Evolutionary conservation across 208 protist species (phyloP), one percentile per base, ranked within the genome.

Genomic region (Sergeia podlipaevii): DNA sequence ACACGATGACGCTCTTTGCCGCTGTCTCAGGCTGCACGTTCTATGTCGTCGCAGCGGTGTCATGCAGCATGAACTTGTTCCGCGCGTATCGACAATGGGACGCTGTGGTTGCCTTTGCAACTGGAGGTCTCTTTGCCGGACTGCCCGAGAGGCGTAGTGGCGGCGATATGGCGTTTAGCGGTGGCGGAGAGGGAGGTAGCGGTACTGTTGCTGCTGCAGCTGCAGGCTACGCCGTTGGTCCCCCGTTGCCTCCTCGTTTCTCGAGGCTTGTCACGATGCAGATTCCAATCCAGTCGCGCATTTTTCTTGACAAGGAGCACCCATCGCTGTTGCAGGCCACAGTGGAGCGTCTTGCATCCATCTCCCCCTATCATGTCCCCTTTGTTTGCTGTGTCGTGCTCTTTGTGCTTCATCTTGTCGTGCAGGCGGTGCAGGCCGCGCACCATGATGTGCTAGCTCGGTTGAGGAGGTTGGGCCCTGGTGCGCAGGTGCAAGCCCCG

Each of bases 1-100:
- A 94, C 56, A 60, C 43, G 3, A 75, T 90, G 24, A 83, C 81
- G 0, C 61, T 89, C 11, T 90, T 95, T 43, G 87, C 80, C 1
- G 56, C 69, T 18, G 32, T 91, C 21, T 65, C 87, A 7, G 87
- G 87, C 1, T 70, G 68, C 49, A 71, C 67, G 2, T 95, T 95
- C 50, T 95, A 95, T 56, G 59, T 81, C 2, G 50, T 77, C 26
- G 84, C 87, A 6, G 56, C 79, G 15, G 37, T 85, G 26, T 86
- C 80, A 1, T 76, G 53, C 50, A 53, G 53, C 36, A 26, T 46
- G 23, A 57, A 50, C 4, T 38, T 43, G 0, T 45, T 47, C 36
- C 24, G 2, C 8, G 17, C 32, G 10, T 42, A 11, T 4, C 38
- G 52, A 11, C 33, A 29, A 17, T 15, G 7, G 17, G 27, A 34